Evolutionary conservation across 2,329 filamentous ascomycete species (phyloP), one percentile per base, ranked within the genome.

Genomic region (Talaromyces pinophilus): DNA sequence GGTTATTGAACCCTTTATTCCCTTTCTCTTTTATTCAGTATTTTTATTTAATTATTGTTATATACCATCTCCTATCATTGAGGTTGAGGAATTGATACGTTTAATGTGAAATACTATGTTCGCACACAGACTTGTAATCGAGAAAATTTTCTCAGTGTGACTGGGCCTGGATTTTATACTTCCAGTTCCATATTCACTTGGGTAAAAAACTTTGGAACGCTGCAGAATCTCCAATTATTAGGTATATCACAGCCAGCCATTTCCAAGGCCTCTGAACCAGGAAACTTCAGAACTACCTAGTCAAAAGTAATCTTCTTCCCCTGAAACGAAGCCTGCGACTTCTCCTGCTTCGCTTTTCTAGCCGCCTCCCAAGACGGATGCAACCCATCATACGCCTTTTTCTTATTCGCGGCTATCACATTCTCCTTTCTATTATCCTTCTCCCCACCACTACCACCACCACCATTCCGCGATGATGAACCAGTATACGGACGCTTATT

Each of bases 351-450:
- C 15, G 84, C 83, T 72, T 82, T 82, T 78, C 85, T 86, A 35
- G 85, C 86, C 6, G 87, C 87, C 74, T 86, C 83, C 87, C 87
- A 90, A 64, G 85, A 88, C 22, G 87, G 87, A 82, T 90, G 87
- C 70, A 89, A 70, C 5, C 84, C 77, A 10, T 85, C 85, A 50
- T 59, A 33, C 67, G 78, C 71, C n/a, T 25, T 57, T 22, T 50
- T 50, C 15, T 8, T 64, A 46, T 66, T 52, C 40, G 65, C 59
- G 17, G 60, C 44, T 28, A 54, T n/a, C 22, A 44, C 54, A 73
- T 17, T 57, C 65, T 65, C 60, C 38, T 50, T 72, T 61, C 71
- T 59, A 52, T 35, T 72, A 19, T 73, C 74, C 6, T 70, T 71
- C 22, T 70, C 50, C 5, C 19, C 19, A 22, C 1, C 67, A 42